Evolutionary conservation across 345 rosid species (phyloP).

Genomic region (Cardamine chenopodiifolia): DNA sequence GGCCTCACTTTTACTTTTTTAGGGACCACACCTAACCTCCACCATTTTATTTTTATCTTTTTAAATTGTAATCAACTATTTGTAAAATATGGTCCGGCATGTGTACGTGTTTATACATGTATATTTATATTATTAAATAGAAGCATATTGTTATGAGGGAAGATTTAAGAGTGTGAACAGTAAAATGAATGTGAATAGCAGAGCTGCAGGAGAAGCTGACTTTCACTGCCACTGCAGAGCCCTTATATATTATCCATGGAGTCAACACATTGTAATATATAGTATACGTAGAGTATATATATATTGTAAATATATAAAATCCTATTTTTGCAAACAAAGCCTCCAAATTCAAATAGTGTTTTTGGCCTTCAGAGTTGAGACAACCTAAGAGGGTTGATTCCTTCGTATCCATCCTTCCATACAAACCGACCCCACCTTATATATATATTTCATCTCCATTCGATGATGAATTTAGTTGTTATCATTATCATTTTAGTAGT

Average conservation of each 20-base stretch:
- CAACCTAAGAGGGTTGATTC: conserved; percentile 43
- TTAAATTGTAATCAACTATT: background rate
- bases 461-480: background rate
- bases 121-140: background rate
- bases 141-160: background rate
- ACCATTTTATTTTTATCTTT: background rate
- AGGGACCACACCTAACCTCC: conserved; percentile 43
- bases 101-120: conserved; percentile 12
- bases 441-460: conserved; percentile 24
- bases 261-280: background rate
- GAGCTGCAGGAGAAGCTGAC: conserved; percentile 39
- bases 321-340: background rate
- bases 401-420: conserved; percentile 48
- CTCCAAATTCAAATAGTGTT: conserved; percentile 15
- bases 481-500: background rate
- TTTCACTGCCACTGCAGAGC: conserved; percentile 29
- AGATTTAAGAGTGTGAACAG: conserved; percentile 19
- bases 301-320: background rate
- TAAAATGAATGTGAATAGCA: conserved; percentile 36
- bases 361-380: conserved; percentile 37
- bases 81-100: conserved; percentile 31
- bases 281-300: background rate
- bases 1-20: conserved; percentile 36
- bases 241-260: conserved; percentile 2
- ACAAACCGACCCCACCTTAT: conserved; percentile 51